A percentile compares a stretch with the other conserved stretches of the same genome.
phyloP scores from a whole-genome alignment of 306 rosid species.

The Quercus engelmannii region DNA sequence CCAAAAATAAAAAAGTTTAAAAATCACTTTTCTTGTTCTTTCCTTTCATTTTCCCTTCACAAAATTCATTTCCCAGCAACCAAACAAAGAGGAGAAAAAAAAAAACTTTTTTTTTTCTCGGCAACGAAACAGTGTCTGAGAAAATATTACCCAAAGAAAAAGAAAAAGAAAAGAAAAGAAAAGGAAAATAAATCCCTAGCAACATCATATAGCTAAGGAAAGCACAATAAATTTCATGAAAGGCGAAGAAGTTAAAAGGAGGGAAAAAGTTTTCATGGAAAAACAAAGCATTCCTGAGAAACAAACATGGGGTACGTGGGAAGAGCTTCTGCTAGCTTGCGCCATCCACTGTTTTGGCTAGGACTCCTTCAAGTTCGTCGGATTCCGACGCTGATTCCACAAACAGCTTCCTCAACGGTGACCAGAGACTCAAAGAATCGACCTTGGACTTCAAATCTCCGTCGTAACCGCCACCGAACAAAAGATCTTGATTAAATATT shows the following conservation, averaged over 20 bases:
- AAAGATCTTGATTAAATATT: conserved; percentile 52
- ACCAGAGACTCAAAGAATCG: conserved; percentile 5
- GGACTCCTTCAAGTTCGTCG: conserved; percentile 19
- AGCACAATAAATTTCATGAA: conserved; percentile 1
- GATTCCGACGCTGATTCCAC: conserved; percentile 27
- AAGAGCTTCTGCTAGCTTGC: conserved; percentile 29
- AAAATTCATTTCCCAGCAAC: too few relatives aligned
- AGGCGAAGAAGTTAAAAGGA: neutral
- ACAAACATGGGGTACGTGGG: conserved; percentile 33
- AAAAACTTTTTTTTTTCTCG: too few relatives aligned
- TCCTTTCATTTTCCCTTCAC: too few relatives aligned
- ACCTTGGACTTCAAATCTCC: neutral
- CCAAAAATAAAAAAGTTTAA: too few relatives aligned
- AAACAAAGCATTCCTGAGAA: neutral
- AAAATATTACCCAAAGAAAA: neutral
- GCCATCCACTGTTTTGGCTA: conserved; percentile 29
- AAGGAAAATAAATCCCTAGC: neutral
- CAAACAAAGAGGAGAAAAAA: too few relatives aligned
- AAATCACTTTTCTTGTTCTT: too few relatives aligned
- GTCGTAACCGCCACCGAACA: conserved; percentile 25
- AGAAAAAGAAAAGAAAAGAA: neutral
- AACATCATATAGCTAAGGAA: neutral
- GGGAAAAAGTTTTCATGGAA: neutral
- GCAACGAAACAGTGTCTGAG: too few relatives aligned
- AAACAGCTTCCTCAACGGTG: conserved; percentile 57